Evolutionary conservation across 1,284 basidiomycete genomes (phyloP), one percentile per base, ranked within the genome.

Genomic region (Apiotrichum domesticum): DNA sequence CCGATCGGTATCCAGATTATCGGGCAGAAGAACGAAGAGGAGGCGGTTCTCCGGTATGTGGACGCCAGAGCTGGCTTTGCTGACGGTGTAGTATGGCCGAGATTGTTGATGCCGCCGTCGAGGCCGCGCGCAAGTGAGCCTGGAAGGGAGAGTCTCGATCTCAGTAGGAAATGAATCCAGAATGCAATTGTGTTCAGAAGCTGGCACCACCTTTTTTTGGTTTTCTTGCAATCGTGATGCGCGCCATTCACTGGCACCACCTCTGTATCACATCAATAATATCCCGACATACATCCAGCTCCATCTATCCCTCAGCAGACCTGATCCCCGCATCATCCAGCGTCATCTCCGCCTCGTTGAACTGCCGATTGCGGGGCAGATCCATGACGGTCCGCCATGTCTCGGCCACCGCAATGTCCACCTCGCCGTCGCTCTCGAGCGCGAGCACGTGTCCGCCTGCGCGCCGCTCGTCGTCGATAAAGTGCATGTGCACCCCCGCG

Each of bases 1-100:
- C 87, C 87, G 0, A 77, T 87, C 11, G 75, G 79, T 33, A 68
- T 89, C 32, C 87, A 88, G 64, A 66, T 87, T 9, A 79, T 87
- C 2, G 86, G 83, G 0, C 77, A 82, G 48, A 84, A 82, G 15
- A 74, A 83, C 52, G 85, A 88, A 64, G 87, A 89, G 62, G 87
- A 88, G 66, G 85, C 83, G 0, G 52, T 46, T 3, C 8, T 46
- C 9, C 44, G 37, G 37, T 39, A 13, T 7, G 37, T 39, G 7
- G 13, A 7, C 13, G 8, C 13, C 7, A 13, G 7, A 39, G 13
- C 8, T 8, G 8, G 7, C 13, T 7, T 8, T 8, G 37, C 37
- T 39, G 37, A 39, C 37, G 37, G 37, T 8, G 13, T 39, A 39
- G 44, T 6, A 46, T 46, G 44, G 44, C 44, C 9, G 44, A 46